These are phyloP conservation scores for Fusarium euwallaceae DNA, from an alignment of 2,329 filamentous ascomycete species.

Conservation along the genomic window DNA sequence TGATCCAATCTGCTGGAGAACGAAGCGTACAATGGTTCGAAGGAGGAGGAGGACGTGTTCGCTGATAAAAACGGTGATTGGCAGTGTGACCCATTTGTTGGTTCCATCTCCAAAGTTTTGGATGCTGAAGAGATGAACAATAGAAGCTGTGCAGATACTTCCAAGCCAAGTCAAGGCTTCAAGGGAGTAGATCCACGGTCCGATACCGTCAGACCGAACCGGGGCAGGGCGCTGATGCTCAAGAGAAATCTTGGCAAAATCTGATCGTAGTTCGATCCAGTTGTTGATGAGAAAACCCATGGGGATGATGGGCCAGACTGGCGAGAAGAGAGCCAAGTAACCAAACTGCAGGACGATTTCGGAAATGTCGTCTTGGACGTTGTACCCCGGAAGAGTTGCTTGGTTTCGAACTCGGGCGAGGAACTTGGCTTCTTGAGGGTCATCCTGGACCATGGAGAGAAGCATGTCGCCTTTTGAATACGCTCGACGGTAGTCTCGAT, in stretches of 20 bases:
- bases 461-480: slow-evolving; percentile 58
- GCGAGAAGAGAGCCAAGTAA: slow-evolving; percentile 79
- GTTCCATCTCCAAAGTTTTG: slow-evolving; percentile 65
- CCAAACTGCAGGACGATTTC: slow-evolving; percentile 83
- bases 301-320: slow-evolving; percentile 81
- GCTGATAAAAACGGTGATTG: slow-evolving; percentile 78
- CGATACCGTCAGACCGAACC: slow-evolving; percentile 78
- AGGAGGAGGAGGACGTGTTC: slow-evolving; percentile 79
- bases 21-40: slow-evolving; percentile 56
- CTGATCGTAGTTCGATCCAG: slow-evolving; percentile 81
- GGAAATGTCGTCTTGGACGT: slow-evolving; percentile 79
- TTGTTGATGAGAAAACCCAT: slow-evolving; percentile 82
- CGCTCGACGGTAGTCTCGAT: slow-evolving; percentile 53
- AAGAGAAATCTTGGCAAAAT: slow-evolving; percentile 81
- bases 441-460: slow-evolving; percentile 65
- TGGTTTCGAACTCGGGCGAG: slow-evolving; percentile 75
- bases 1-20: slow-evolving; percentile 56
- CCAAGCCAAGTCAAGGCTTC: slow-evolving; percentile 79
- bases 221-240: slow-evolving; percentile 80
- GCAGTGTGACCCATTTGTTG: slow-evolving; percentile 71
- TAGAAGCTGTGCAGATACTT: slow-evolving; percentile 77
- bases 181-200: slow-evolving; percentile 78
- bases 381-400: slow-evolving; percentile 75
- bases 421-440: slow-evolving; percentile 73
- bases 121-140: slow-evolving; percentile 78